Evolutionary conservation across 108 stramenopile genomes (phyloP), one percentile per base, ranked within the genome.

Genomic region (Licmophora abbreviata): DNA sequence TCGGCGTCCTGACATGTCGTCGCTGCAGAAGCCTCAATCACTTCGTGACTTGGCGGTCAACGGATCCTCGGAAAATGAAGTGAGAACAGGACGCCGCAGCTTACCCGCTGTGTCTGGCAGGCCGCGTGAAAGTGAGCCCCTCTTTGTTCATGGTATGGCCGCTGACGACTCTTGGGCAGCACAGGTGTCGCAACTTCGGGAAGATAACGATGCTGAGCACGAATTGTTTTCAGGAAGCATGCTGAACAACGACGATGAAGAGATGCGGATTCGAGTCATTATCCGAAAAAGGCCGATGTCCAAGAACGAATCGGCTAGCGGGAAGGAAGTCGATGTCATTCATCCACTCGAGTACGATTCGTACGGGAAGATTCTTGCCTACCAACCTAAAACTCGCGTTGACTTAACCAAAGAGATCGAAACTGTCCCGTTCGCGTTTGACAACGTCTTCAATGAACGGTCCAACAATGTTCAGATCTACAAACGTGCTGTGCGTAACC

Each of bases 331-430:
- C 18, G 92, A 93, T 59, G 79, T 85, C 26, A 73, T 92, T 53
- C 90, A 92, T 54, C 79, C 85, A 2, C 53, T 88, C 15, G 74
- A 75, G 45, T 83, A 80, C 30, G 61, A 56, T 35, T 59, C 69
- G 45, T 68, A 79, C 44, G 90, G 90, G 25, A 64, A 51, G 50
- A 82, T 95, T 24, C 68, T 95, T 27, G 95, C 96, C 33, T 96
- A 99, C 74, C 91, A 97, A 38, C 94, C 94, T 42, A 97, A 94
- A 59, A 88, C 92, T 1, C 77, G 85, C 18, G 92, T 99, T 23
- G 98, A 99, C 70, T 68, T 99, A 74, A 93, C 93, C 43, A 97
- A 96, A 72, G 93, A 95, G 56, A 69, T 99, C 25, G 95, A 97
- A 59, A 92, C 88, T 21, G 53, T 74, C 27, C 66, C 73, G 10